Conservation (phyloP, 2,329 filamentous ascomycete genomes). For the Atkinsonella hypoxylon region DNA sequence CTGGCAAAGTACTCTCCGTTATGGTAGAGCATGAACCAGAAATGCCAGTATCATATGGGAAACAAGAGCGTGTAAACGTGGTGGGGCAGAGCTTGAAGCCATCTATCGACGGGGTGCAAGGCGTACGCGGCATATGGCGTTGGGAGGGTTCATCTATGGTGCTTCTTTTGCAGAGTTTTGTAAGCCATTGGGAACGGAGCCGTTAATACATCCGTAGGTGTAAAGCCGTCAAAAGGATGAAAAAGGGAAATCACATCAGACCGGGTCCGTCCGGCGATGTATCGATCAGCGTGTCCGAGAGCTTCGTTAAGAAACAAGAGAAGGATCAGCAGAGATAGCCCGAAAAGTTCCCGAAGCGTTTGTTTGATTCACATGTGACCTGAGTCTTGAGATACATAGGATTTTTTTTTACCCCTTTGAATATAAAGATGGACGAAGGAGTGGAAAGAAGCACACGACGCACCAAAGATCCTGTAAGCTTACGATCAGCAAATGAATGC, state of each 20-base stretch:
- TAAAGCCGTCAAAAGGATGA: conserved; percentile 79
- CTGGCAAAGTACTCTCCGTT: background rate
- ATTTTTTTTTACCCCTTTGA: conserved; percentile 78
- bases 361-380: conserved; percentile 75
- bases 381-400: conserved; percentile 95
- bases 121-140: conserved; percentile 6
- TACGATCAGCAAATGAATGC: background rate
- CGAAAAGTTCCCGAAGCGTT: conserved; percentile 62
- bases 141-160: conserved; percentile 4
- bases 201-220: conserved; percentile 79
- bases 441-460: conserved; percentile 78
- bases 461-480: conserved; percentile 62
- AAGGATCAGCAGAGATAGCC: conserved; percentile 71
- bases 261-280: conserved; percentile 60
- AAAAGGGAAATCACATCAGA: conserved; percentile 78
- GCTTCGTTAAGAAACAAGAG: conserved; percentile 77
- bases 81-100: background rate
- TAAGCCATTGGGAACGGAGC: conserved; percentile 50
- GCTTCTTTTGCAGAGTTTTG: conserved; percentile 4
- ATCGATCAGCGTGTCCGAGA: conserved; percentile 76
- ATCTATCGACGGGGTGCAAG: conserved; percentile 2
- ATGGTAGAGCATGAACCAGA: conserved; percentile 18
- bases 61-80: conserved; percentile 1
- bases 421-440: conserved; percentile 78
- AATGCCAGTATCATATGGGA: conserved; percentile 12